Conservation (phyloP, 2,329 filamentous ascomycete species). For the Xylaria polymorpha region DNA sequence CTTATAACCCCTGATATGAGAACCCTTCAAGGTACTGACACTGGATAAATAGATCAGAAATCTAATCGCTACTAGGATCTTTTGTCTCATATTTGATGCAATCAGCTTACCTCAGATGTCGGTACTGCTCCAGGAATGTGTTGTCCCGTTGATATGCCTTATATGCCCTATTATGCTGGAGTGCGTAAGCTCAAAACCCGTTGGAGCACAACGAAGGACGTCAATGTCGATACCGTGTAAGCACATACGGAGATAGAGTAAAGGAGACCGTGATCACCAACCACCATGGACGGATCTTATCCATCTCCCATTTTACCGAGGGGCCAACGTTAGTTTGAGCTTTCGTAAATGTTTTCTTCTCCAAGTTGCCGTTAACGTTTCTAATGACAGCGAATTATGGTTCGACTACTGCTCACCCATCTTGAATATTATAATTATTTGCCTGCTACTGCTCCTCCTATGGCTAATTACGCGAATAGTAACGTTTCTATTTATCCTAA, state of each 20-base stretch:
- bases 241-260: not conserved
- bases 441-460: not conserved
- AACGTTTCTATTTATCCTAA: not conserved
- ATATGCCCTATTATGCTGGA: not conserved
- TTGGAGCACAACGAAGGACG: not conserved
- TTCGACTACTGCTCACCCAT: too few relatives aligned
- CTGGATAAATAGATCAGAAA: not conserved
- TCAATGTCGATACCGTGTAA: not conserved
- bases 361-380: not conserved
- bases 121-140: not conserved
- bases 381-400: not conserved
- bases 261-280: not conserved
- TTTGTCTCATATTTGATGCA: slow-evolving; percentile 6
- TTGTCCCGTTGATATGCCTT: not conserved
- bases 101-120: not conserved
- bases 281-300: not conserved
- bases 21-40: not conserved
- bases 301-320: too few relatives aligned
- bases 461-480: not conserved
- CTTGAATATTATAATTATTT: not conserved
- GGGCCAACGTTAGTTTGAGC: too few relatives aligned
- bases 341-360: not conserved
- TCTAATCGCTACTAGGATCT: not conserved
- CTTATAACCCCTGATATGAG: not conserved
- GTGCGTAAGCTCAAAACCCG: slow-evolving; percentile 1